A percentile compares a stretch with the other conserved stretches of the same genome.
These are phyloP conservation scores for Lycium barbarum DNA, from an alignment of 257 asterid species.

Conservation along the genomic window DNA sequence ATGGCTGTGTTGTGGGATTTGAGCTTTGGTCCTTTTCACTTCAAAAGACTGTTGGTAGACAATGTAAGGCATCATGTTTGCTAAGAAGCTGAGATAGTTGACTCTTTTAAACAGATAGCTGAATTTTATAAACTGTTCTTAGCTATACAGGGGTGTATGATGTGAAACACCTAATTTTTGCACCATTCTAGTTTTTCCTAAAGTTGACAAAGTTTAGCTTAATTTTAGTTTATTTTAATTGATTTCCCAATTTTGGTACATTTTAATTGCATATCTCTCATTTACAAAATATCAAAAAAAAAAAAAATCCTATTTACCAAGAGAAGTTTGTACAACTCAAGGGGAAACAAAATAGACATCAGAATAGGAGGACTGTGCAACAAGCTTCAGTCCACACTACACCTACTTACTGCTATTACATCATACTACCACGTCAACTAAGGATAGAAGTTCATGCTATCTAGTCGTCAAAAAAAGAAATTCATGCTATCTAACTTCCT, in stretches of 20 bases:
- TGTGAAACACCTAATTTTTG: neutral
- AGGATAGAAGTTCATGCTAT: too few species aligned
- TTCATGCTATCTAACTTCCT: too few species aligned
- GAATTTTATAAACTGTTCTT: neutral
- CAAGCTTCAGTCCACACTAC: too few species aligned
- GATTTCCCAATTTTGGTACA: neutral
- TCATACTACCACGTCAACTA: too few species aligned
- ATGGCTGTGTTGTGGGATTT: neutral
- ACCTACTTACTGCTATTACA: too few species aligned
- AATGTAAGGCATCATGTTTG: slow-evolving; percentile 7
- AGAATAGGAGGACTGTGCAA: too few species aligned
- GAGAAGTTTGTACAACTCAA: too few species aligned
- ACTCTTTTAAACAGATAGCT: neutral
- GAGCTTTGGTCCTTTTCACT: slow-evolving; percentile 14
- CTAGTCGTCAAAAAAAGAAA: too few species aligned
- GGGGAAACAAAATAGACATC: too few species aligned
- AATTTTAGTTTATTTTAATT: neutral
- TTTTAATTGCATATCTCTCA: too few species aligned
- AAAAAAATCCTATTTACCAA: too few species aligned
- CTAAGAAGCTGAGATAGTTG: neutral
- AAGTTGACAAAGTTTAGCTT: neutral
- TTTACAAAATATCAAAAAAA: too few species aligned
- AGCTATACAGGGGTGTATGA: neutral
- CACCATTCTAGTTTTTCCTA: neutral
- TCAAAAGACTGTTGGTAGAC: neutral